Percentiles rank a stretch among this genome's conserved stretches.
Evolutionary conservation across 2,329 filamentous ascomycete genomes (phyloP).

Genomic region (Talaromyces sp.): DNA sequence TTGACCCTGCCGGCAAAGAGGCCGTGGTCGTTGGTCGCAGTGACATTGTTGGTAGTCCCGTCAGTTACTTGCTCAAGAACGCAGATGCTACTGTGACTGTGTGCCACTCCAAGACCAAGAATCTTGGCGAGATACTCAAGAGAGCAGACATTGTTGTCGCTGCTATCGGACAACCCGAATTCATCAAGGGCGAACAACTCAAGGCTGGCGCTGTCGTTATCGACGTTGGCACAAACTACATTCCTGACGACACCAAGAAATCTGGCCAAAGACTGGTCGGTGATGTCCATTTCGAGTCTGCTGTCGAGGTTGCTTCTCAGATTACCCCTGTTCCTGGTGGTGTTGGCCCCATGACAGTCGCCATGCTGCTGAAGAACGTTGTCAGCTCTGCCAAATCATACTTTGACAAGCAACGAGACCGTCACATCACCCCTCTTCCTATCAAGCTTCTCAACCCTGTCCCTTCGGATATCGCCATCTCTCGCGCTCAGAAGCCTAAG

Average conservation of each 20-base stretch:
- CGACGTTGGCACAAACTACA: slow-evolving; percentile 96
- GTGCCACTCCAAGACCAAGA: slow-evolving; percentile 83
- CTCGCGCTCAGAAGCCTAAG: slow-evolving; percentile 86
- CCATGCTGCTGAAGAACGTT: slow-evolving; percentile 95
- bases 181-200: slow-evolving; percentile 92
- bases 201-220: slow-evolving; percentile 95
- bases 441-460: slow-evolving; percentile 76
- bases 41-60: slow-evolving; percentile 95
- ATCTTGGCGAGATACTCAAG: slow-evolving; percentile 71
- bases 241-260: slow-evolving; percentile 84
- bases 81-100: slow-evolving; percentile 95
- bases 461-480: slow-evolving; percentile 93
- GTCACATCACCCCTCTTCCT: slow-evolving; percentile 77
- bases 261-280: slow-evolving; percentile 89
- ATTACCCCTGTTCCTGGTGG: slow-evolving; percentile 96
- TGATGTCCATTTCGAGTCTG: slow-evolving; percentile 88
- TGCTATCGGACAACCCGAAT: slow-evolving; percentile 81
- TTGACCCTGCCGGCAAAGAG: slow-evolving; percentile 82
- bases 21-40: slow-evolving; percentile 92
- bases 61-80: slow-evolving; percentile 92
- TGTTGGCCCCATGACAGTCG: slow-evolving; percentile 97
- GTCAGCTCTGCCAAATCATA: slow-evolving; percentile 78
- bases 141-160: slow-evolving; percentile 85
- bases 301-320: slow-evolving; percentile 77
- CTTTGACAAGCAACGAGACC: slow-evolving; percentile 76